Base-by-base conservation (phyloP, 2,329 filamentous ascomycete species). In the Colletotrichum tamarilloi region DNA sequence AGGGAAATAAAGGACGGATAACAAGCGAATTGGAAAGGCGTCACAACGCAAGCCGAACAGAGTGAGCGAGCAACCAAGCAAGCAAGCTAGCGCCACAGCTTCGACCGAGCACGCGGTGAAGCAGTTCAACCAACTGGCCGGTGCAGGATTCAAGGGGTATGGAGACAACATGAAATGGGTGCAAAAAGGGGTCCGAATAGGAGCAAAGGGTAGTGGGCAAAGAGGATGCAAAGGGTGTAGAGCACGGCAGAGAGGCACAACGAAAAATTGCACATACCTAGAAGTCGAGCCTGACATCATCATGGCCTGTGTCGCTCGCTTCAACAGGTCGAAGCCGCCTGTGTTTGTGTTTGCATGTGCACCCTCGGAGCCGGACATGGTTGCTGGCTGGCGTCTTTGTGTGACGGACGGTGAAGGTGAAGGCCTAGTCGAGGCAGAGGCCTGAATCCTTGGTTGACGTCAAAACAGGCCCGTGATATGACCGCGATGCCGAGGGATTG, bases 261-360 rank as follows among this genome's bases (percentile, higher is more conserved):
- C 62, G 16, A 67, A 71, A 66, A 42, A 64, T 35, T 56, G 57
- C 52, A 67, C 74, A 60, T 59, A 75, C 74, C 63, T 75, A 19
- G 72, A 64, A 55, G 60, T 75, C 59, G 73, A 65, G 52, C 84
- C 91, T 82, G 88, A 90, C 85, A 87, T 87, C 87, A 91, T 89
- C 86, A 91, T 88, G 77, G 87, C 87, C 78, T 91, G 88, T n/a
- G 89, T 91, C 74, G 89, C 89, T 80, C 89, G 85, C 78, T 87
- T 85, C 75, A 91, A 81, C 76, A 91, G 83, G 81, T 91, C 89
- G 77, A 87, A 89, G 76, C 87, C 84, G 77, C 82, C 83, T 42
- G 79, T 78, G 78, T 82, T 83, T 70, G 81, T 78, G 78, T 82
- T 83, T 70, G 81, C 79, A 74, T 80, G 80, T 68, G 79, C 79